A percentile compares a stretch with the other conserved stretches of the same genome.
Evolutionary conservation across 2,329 filamentous ascomycete species (phyloP).

Genomic region (Pseudogymnoascus verrucosus): DNA sequence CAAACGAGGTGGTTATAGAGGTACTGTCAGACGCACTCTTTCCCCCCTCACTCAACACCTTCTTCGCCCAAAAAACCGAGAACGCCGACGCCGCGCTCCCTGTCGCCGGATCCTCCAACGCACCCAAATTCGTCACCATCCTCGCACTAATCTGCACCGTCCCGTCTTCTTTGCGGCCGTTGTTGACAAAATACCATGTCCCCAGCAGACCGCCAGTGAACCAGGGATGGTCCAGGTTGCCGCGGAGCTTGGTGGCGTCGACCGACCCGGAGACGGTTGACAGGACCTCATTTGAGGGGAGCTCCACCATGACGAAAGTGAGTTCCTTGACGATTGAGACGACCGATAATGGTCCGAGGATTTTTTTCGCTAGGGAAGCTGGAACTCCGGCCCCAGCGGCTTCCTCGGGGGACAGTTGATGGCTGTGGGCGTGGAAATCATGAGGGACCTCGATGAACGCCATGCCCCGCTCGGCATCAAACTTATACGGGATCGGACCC

Average conservation of each 20-base stretch:
- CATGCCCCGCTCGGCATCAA: conserved; percentile 32
- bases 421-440: conserved; percentile 52
- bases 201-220: neutral
- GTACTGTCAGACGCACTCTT: conserved; percentile 30
- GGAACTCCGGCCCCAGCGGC: conserved; percentile 23
- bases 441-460: conserved; percentile 60
- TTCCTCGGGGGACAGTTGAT: conserved; percentile 27
- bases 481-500: conserved; percentile 43
- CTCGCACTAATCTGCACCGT: conserved; percentile 43
- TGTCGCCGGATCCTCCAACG: conserved; percentile 52
- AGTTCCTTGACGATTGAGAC: conserved; percentile 66
- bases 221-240: conserved; percentile 23
- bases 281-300: conserved; percentile 49
- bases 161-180: conserved; percentile 22
- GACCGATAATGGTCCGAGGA: conserved; percentile 33
- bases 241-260: conserved; percentile 29
- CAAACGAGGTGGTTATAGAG: conserved; percentile 13
- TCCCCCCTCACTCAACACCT: conserved; percentile 28
- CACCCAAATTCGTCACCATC: conserved; percentile 42
- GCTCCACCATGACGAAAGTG: conserved; percentile 59
- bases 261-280: conserved; percentile 31
- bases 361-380: conserved; percentile 27
- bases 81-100: conserved; percentile 55
- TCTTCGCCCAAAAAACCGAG: conserved; percentile 43
- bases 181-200: conserved; percentile 16